Evolutionary conservation across 2,329 filamentous ascomycete genomes (phyloP), one percentile per base, ranked within the genome.

Genomic region (Colletotrichum camelliae): DNA sequence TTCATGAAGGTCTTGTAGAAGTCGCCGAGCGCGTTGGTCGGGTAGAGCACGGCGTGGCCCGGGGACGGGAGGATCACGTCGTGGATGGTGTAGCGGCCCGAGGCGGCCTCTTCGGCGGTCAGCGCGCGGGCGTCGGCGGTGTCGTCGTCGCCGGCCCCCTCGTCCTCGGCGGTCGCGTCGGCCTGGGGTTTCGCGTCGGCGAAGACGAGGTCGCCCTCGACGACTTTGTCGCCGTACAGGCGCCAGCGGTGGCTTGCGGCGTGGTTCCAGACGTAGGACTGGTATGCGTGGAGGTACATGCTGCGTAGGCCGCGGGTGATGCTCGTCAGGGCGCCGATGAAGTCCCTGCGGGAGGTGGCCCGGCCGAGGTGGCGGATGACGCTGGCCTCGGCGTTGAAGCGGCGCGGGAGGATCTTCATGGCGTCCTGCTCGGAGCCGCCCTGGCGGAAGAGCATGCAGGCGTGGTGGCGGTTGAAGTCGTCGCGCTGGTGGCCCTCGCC

Each of bases 211-310:
- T 99, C 97, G 37, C 97, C 97, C 79, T 94, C 91, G 16, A 98
- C 90, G 18, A 98, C 95, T 70, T 89, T 89, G 75, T 89, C 85
- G 67, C 96, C 96, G 82, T 94, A 94, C 4, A 91, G 86, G 57
- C 92, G 91, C 94, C 95, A 98, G 62, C 97, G 94, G 79, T 94
- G 92, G 78, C 94, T 95, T 2, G 92, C 95, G 15, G 92, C 94
- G 79, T 92, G 91, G 86, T 99, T 99, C 96, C 96, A 99, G 10
- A 99, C 93, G 48, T 96, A 91, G 7, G 95, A 98, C 84, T 99
- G 97, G 85, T 98, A 98, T 7, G 97, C 96, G 83, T 99, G 97
- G 18, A 98, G 93, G 82, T 98, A 99, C 94, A 99, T 98, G 74
- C 95, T 91, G 58, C 96, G 92, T 80, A 98, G 88, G 65, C 94